A percentile compares a stretch with the other conserved stretches of the same genome.
Conservation (phyloP, 352 stramenopile species). For the Phytophthora sansomeana region DNA sequence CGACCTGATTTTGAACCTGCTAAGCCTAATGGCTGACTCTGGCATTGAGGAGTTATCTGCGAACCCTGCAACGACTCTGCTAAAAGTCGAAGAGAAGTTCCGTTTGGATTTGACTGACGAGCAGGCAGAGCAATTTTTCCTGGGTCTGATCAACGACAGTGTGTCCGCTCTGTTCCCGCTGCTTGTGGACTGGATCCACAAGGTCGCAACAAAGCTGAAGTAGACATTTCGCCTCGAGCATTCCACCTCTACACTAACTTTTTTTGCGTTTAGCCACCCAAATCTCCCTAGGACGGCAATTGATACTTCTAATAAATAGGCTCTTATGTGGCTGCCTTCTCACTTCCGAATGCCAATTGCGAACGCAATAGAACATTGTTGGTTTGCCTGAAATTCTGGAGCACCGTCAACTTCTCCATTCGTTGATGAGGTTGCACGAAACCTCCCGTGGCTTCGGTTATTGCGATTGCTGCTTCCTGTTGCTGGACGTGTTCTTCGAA, state of each 20-base stretch:
- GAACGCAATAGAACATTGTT: slow-evolving; percentile 51
- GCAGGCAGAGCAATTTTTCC: slow-evolving; percentile 97
- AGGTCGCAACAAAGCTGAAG: slow-evolving; percentile 75
- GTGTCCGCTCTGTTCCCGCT: slow-evolving; percentile 92
- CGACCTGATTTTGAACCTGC: slow-evolving; percentile 98
- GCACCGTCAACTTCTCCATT: slow-evolving; percentile 41
- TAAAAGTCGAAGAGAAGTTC: slow-evolving; percentile 97
- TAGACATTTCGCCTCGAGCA: slow-evolving; percentile 21
- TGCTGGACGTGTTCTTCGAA: slow-evolving; percentile 49
- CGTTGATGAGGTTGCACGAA: slow-evolving; percentile 13
- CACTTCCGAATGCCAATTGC: slow-evolving; percentile 40
- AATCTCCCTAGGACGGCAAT: slow-evolving; percentile 9
- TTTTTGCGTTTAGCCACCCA: slow-evolving; percentile 12
- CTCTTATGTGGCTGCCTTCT: slow-evolving; percentile 25
- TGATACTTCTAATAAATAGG: slow-evolving; percentile 27
- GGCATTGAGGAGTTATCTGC: slow-evolving; percentile 95
- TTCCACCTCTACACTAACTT: slow-evolving; percentile 16
- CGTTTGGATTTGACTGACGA: slow-evolving; percentile 97
- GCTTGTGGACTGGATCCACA: slow-evolving; percentile 91
- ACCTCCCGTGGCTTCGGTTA: slow-evolving; percentile 24
- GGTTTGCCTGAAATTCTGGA: slow-evolving; percentile 59
- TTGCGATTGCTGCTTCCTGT: slow-evolving; percentile 25
- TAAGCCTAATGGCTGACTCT: slow-evolving; percentile 99
- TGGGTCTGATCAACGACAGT: slow-evolving; percentile 96
- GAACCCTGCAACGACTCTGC: slow-evolving; percentile 83